Base-by-base conservation (phyloP, 2,329 filamentous ascomycete genomes). In the Capronia epimyces region DNA sequence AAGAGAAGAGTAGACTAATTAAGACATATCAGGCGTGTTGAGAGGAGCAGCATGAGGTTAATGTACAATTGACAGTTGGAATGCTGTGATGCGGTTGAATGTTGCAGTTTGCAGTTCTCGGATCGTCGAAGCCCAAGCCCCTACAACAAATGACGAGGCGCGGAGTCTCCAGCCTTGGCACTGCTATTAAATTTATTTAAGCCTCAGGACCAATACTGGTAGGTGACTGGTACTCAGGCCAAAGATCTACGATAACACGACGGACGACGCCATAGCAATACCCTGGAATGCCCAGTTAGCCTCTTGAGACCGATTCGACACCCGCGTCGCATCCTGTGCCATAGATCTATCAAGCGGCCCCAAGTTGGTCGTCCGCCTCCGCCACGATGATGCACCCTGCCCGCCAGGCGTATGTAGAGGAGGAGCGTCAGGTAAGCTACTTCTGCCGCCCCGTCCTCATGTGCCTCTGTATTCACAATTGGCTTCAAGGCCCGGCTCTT, bases 361-460 rank as follows among this genome's bases (percentile, higher is more conserved):
- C 25, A 27, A 27, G 25, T 27, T n/a, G 16, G n/a, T 6, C n/a
- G n/a, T 27, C 21, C 21, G 12, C 22, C 29, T 24, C 46, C 39
- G 21, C 15, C 54, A 70, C 65, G 66, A 78, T 72, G 67, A 78
- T 95, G 74, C 91, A 96, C 75, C 91, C 91, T 52, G 83, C 91
- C 67, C 82, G 93, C 60, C 86, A 91, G 71, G 91, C 91, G 36
- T 96, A 94, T 70, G 89, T 97, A 58, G 91, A 97, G 76, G 91
- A 96, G 66, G 83, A 81, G 65, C 70, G 77, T 46, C 79, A 84
- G 75, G 84, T 86, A 77, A 75, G 79, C 64, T n/a, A 24, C 37
- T 22, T 22, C 15, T 41, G 27, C 42, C 5, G 16, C 4, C 25
- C 37, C 15, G 13, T 22, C 34, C n/a, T 49, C 16, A 9, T 36